Base-by-base conservation (phyloP, 768 basidiomycete species). In the Sarcodon aspratus region DNA sequence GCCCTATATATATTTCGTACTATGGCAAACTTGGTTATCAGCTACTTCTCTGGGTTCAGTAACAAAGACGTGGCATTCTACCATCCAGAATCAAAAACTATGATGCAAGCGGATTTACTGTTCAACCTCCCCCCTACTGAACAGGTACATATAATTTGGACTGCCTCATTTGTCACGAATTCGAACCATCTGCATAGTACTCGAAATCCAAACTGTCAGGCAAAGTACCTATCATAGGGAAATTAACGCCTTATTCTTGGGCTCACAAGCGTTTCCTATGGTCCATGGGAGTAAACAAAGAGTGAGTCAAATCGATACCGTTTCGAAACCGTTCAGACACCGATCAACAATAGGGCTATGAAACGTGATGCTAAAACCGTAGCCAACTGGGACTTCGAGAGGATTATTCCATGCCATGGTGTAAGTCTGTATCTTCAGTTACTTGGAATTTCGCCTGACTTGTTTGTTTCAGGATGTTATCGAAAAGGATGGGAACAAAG, bases 61-160 rank as follows among this genome's bases (percentile, higher is more conserved):
- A 88, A 87, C 59, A 84, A 86, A 59, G 91, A 94, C 47, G 77
- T 93, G 11, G 86, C 89, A 0, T 91, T 89, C 64, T 75, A 84
- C 50, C 91, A 95, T 58, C 64, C 68, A 10, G 68, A 75, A 0
- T 83, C 80, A 11, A 85, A 79, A 60, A 77, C 82, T 0, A 66
- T 94, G 42, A 74, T 94, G 43, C 71, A 84, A 61, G 92, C 87
- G 2, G 92, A 96, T 62, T 67, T 94, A 40, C 62, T 94, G 3
- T 77, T 90, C 68, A 93, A 93, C 66, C 68, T 94, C 10, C 88
- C 90, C 1, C 68, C 77, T 4, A 80, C 61, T 2, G 90, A 94
- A 63, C 89, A 92, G 66, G 80, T 79, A 32, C n/a, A 7, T 18
- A 32, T 47, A n/a, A 10, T 33, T 1, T 10, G 44, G 18, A 21